A percentile compares a stretch with the other conserved stretches of the same genome.
Evolutionary conservation across 2,329 filamentous ascomycete species (phyloP).

Genomic region (Botrytis hyacinthi): DNA sequence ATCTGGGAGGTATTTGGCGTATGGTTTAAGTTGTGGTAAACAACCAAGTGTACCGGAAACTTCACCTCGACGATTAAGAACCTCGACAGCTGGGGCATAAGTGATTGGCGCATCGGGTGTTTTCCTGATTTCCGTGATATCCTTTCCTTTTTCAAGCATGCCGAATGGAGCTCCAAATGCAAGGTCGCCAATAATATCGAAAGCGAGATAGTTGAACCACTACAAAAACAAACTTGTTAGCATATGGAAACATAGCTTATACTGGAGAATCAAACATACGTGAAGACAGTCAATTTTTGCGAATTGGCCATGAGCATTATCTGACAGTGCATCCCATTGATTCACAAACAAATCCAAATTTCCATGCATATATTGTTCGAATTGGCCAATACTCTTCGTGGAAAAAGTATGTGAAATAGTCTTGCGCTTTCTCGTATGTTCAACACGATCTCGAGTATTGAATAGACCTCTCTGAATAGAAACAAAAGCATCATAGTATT

Average conservation of each 20-base stretch:
- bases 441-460: slow-evolving; percentile 77
- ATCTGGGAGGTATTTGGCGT: slow-evolving; percentile 75
- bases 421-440: slow-evolving; percentile 88
- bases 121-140: slow-evolving; percentile 70
- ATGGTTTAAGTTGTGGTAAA: slow-evolving; percentile 71
- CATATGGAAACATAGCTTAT: neutral
- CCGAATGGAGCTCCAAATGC: slow-evolving; percentile 78
- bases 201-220: slow-evolving; percentile 72
- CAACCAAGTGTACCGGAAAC: slow-evolving; percentile 79
- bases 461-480: slow-evolving; percentile 82
- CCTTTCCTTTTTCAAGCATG: slow-evolving; percentile 76
- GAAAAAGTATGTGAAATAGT: slow-evolving; percentile 84
- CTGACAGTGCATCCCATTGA: slow-evolving; percentile 67
- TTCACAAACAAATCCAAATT: slow-evolving; percentile 72
- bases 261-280: neutral
- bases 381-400: slow-evolving; percentile 74
- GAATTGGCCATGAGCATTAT: slow-evolving; percentile 42
- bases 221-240: neutral
- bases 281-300: slow-evolving; percentile 71
- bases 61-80: slow-evolving; percentile 83
- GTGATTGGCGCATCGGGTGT: slow-evolving; percentile 59
- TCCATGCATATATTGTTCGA: slow-evolving; percentile 82
- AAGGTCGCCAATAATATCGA: slow-evolving; percentile 54
- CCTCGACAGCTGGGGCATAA: slow-evolving; percentile 78
- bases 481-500: slow-evolving; percentile 90